phyloP scores from a whole-genome alignment of 2,329 filamentous ascomycete genomes.

The Neopestalotiopsis rosae region DNA sequence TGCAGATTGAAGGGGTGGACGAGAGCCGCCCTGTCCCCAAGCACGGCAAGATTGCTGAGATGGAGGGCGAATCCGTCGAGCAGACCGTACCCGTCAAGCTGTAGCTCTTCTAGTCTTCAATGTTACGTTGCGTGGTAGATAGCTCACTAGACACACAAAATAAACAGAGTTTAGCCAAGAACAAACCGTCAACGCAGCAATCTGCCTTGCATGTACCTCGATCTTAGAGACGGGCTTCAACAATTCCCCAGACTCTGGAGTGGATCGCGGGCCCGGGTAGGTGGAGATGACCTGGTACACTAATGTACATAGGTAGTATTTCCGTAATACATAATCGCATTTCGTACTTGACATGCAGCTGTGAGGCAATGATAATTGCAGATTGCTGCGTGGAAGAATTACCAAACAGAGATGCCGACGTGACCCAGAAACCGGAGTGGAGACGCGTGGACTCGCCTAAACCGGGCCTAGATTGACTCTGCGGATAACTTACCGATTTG shows the following conservation, averaged over 20 bases:
- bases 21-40: background rate
- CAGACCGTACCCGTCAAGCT: background rate
- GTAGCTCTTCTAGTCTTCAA: background rate
- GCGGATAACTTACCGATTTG: background rate
- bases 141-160: too few relatives aligned
- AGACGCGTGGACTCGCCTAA: background rate
- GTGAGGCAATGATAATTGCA: background rate
- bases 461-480: background rate
- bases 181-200: too few relatives aligned
- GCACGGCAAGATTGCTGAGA: background rate
- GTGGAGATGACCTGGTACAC: background rate
- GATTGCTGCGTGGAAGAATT: background rate
- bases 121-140: background rate
- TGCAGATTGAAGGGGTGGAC: constrained; percentile 35
- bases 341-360: background rate
- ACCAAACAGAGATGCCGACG: background rate
- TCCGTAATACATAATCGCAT: too few relatives aligned
- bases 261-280: background rate
- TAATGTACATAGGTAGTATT: background rate
- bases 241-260: background rate
- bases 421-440: background rate
- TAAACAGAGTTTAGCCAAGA: too few relatives aligned
- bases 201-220: too few relatives aligned
- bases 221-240: too few relatives aligned
- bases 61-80: background rate